Conservation (phyloP, 495 filamentous ascomycete genomes). For the Lophiostoma macrostomum region DNA sequence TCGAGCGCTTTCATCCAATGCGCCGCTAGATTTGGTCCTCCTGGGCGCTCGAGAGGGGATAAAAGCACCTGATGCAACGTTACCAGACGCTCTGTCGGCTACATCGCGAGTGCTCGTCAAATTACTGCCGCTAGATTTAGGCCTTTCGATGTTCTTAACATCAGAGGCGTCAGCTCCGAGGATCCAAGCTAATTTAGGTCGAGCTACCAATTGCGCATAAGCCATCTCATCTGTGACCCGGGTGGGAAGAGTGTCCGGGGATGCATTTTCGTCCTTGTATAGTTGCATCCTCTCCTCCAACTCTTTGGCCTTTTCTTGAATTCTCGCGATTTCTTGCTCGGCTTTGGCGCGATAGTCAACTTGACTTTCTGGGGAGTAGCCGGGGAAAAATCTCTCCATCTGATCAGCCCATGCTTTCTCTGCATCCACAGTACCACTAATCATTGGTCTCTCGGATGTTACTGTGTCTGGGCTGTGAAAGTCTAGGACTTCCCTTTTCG, state of each 20-base stretch:
- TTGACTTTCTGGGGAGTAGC: not conserved
- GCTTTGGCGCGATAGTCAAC: constrained; percentile 10
- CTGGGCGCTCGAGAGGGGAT: no score
- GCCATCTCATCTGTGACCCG: constrained; percentile 26
- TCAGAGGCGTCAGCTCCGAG: constrained; percentile 16
- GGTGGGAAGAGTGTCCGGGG: not conserved
- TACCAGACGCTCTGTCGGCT: not conserved
- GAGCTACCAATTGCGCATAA: constrained; percentile 21
- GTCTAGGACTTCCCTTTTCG: not conserved
- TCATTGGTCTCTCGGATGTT: constrained; percentile 13
- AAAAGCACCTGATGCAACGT: no score
- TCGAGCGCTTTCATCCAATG: constrained; percentile 10
- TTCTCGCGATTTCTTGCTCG: constrained; percentile 16
- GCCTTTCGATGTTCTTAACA: constrained; percentile 21
- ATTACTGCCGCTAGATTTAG: constrained; percentile 21
- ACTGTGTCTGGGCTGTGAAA: not conserved
- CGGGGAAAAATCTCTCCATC: constrained; percentile 15
- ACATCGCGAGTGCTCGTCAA: constrained; percentile 3
- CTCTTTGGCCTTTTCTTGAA: constrained; percentile 20
- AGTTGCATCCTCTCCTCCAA: constrained; percentile 9
- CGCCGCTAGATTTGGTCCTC: constrained; percentile 12
- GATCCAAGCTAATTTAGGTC: constrained; percentile 26
- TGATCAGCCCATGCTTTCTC: constrained; percentile 22
- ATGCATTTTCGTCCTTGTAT: constrained; percentile 5
- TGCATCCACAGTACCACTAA: constrained; percentile 16